Conservation (phyloP, 2,329 filamentous ascomycete genomes). For the Botryotinia calthae region DNA sequence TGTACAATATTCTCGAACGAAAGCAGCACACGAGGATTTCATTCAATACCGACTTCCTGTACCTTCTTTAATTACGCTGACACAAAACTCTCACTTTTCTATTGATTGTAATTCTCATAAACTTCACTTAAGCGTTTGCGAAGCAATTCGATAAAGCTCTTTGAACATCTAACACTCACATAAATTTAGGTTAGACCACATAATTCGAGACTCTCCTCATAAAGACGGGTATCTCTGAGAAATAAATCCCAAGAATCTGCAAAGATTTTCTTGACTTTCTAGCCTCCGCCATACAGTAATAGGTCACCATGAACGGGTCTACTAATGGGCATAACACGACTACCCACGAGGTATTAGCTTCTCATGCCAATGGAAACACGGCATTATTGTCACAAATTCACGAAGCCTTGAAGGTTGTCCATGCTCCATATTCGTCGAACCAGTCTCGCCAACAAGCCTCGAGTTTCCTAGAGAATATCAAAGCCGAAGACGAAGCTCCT, state of each 20-base stretch:
- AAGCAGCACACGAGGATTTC: slow-evolving; percentile 10
- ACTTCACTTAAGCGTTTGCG: slow-evolving; percentile 2
- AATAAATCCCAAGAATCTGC: neutral
- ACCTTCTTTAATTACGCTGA: slow-evolving; percentile 11
- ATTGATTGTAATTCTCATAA: slow-evolving; percentile 10
- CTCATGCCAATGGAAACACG: slow-evolving; percentile 42
- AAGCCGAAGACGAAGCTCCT: slow-evolving; percentile 74
- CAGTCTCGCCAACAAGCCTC: slow-evolving; percentile 79
- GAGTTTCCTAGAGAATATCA: slow-evolving; percentile 80
- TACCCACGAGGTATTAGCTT: slow-evolving; percentile 22
- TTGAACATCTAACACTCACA: slow-evolving; percentile 1
- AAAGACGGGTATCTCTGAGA: neutral
- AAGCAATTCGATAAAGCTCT: slow-evolving; percentile 17
- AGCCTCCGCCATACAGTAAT: neutral
- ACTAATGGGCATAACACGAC: slow-evolving; percentile 28
- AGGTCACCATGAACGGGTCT: slow-evolving; percentile 33
- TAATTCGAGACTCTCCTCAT: neutral
- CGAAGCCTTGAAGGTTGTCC: slow-evolving; percentile 82
- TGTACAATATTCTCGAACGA: slow-evolving; percentile 10
- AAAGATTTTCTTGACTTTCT: neutral
- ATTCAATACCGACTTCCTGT: slow-evolving; percentile 7
- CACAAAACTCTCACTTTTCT: neutral
- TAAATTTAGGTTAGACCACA: slow-evolving; percentile 3
- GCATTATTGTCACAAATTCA: slow-evolving; percentile 66
- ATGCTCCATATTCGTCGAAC: slow-evolving; percentile 78